Conservation (phyloP, 2,329 filamentous ascomycete genomes). For the Endothia cerciana region DNA sequence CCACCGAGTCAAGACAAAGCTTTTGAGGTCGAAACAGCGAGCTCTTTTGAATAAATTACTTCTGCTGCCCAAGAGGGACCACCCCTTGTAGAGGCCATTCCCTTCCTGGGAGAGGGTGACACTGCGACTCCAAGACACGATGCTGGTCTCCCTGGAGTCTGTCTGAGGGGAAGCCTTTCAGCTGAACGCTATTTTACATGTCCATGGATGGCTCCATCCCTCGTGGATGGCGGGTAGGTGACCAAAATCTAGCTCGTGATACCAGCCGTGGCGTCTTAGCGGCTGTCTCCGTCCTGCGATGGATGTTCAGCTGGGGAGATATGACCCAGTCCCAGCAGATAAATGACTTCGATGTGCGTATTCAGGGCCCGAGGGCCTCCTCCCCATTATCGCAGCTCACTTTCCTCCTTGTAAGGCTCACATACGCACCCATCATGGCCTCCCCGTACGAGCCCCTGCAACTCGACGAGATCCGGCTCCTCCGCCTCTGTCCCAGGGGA, state of each 20-base stretch:
- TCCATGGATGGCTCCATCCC: not conserved
- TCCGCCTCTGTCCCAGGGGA: not conserved
- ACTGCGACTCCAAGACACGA: not conserved
- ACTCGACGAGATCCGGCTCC: constrained; percentile 1
- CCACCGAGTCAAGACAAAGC: not conserved
- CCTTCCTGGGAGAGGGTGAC: not conserved
- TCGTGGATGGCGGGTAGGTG: not conserved
- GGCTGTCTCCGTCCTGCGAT: not conserved
- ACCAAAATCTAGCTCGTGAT: not conserved
- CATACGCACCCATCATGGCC: not conserved
- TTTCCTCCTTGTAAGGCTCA: not conserved
- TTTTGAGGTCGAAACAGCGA: not conserved
- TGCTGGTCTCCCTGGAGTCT: not conserved
- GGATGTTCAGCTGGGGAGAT: not conserved
- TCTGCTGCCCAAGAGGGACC: not conserved
- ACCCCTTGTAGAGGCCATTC: too few relatives aligned
- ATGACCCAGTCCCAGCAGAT: not conserved
- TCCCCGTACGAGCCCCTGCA: not conserved
- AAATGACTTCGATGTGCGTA: not conserved
- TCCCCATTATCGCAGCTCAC: not conserved
- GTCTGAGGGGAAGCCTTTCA: not conserved
- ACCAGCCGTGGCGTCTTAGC: not conserved
- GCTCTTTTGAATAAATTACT: not conserved
- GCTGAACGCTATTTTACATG: not conserved
- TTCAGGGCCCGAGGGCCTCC: not conserved